Evolutionary conservation across 306 rosid species (phyloP), one percentile per base, ranked within the genome.

Genomic region (Vigna unguiculata): DNA sequence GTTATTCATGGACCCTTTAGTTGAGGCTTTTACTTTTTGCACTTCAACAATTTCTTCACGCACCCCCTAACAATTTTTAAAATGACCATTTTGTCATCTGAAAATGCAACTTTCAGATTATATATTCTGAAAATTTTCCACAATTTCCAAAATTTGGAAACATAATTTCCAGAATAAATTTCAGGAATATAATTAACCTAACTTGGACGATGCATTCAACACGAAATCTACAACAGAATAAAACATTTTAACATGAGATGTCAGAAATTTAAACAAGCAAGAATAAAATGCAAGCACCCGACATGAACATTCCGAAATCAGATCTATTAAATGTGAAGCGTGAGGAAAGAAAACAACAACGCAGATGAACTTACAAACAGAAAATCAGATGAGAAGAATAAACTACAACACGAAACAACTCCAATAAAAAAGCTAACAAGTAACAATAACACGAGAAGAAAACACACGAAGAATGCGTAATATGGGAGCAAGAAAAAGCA

Each of bases 221-320:
- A 38, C 59, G 36, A 83, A 86, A 88, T 83, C 92, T 88, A 85
- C 88, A 61, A 22, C 4, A 70, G 46, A 74, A 69, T 55, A 75
- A 36, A 62, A 54, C 60, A 69, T n/a, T 17, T 69, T 15, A 72
- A 58, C 47, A 59, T 79, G 45, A 79, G 76, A 71, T 28, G 12
- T 52, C 63, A 76, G 61, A 54, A 4, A 21, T 64, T 40, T 4
- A n/a, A 36, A 20, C 15, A 67, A 43, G 34, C 19, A 25, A 38
- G 1, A 19, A 19, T 43, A 19, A 14, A 13, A 59, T 60, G 60
- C 38, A 49, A 49, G 16, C 41, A 28, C 54, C 12, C 4, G 15
- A 61, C 45, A 71, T 43, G 2, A 63, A 55, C 43, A 71, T 12
- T 4, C 9, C 49, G 11, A 36, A 75, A 77, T 47, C 80, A 76